Evolutionary conservation across 176 grass and related monocot species (phyloP).

Genomic region (Triticum aestivum): DNA sequence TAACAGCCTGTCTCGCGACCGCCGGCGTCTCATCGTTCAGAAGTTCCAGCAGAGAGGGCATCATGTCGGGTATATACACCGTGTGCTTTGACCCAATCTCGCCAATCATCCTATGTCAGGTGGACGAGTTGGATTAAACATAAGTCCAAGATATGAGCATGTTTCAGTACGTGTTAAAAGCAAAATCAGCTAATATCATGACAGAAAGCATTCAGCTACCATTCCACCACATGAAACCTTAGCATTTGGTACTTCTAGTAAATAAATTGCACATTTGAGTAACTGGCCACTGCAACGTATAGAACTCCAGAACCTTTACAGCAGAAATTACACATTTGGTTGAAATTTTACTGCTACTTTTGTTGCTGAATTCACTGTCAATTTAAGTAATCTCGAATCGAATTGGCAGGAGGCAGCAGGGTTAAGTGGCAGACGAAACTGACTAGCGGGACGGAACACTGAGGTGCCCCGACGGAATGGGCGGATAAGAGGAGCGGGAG

Average conservation of each 20-base stretch:
- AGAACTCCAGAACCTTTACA: not conserved
- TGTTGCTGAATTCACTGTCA: not conserved
- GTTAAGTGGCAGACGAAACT: not conserved
- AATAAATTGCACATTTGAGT: not conserved
- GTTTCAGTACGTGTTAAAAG: not conserved
- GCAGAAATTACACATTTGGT: not conserved
- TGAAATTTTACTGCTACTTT: not conserved
- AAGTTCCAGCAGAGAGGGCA: conserved; percentile 65
- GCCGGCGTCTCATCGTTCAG: conserved; percentile 72
- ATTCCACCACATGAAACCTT: not conserved
- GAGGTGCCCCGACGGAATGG: not conserved
- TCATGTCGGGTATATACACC: conserved; percentile 54
- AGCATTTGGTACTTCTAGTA: not conserved
- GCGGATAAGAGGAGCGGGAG: not conserved
- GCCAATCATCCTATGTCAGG: conserved; percentile 69
- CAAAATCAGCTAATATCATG: not conserved
- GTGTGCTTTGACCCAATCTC: conserved; percentile 69
- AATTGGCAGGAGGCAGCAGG: not conserved
- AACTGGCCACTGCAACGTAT: not conserved
- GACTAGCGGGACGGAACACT: not conserved
- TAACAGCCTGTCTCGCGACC: conserved; percentile 77
- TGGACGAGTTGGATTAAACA: not conserved
- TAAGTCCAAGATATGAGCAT: not conserved
- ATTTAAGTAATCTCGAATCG: not conserved
- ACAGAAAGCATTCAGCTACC: not conserved